Base-by-base conservation (phyloP, 2,329 filamentous ascomycete genomes). In the Hymenoscyphus salicellus region DNA sequence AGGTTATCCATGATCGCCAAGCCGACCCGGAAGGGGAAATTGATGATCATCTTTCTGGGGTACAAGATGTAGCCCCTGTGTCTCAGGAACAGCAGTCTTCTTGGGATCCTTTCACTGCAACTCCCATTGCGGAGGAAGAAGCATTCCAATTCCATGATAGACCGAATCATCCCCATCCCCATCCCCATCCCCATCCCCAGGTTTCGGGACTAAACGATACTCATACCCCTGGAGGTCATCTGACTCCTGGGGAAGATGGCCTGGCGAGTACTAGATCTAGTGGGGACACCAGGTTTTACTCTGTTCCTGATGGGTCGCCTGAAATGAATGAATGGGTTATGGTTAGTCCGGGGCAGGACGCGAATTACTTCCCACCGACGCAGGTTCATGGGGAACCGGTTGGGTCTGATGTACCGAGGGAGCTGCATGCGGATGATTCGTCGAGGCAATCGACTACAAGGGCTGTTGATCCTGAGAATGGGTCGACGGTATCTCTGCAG, bases 61-160 rank as follows among this genome's bases (percentile, higher is more conserved):
- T 38, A 38, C 36, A 14, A 38, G 11, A 17, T 38, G 36, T 74
- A 20, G 69, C 72, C n/a, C 74, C 76, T 32, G 76, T 77, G 36
- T 72, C 74, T 60, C 77, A 78, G 68, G 68, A 72, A 43, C 77
- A 75, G 62, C 75, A 75, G 16, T 74, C 74, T 55, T 52, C 23
- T 14, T 76, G 74, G 74, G 73, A 79, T 68, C 74, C 75, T 6
- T 75, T 71, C 52, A 73, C 74, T 58, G 73, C 72, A 8, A 73
- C 76, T 55, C 75, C 76, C n/a, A 72, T 79, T 52, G 71, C 75
- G 55, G 76, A 80, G 67, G 77, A 79, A 68, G 72, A 74, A 20
- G 72, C 69, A 32, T 77, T 73, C 58, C 74, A 77, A 23, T 72
- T 71, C 33, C 73, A 67, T 6, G 64, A 68, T 3, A 61, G 46